These are phyloP conservation scores for Exophiala bonariae DNA, from an alignment of 2,329 filamentous ascomycete genomes.

Conservation along the genomic window DNA sequence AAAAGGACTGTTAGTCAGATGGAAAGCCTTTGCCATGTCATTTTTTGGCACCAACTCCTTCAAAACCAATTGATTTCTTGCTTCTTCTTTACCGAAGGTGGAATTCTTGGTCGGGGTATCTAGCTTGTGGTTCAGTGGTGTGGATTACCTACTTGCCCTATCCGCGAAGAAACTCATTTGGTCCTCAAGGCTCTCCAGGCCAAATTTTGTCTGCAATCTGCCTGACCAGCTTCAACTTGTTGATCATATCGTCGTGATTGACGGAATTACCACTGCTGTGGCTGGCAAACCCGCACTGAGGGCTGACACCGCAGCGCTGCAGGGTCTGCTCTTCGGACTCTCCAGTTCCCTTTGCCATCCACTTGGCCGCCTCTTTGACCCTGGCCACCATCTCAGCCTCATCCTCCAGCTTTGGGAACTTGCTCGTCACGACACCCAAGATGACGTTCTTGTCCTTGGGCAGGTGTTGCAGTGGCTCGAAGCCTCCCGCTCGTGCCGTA, in stretches of 20 bases:
- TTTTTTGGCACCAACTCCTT: no score
- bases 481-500: slow-evolving; percentile 59
- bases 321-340: slow-evolving; percentile 64
- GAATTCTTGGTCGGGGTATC: no score
- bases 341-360: slow-evolving; percentile 63
- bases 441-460: slow-evolving; percentile 60
- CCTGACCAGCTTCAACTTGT: slow-evolving; percentile 65
- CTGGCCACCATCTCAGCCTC: slow-evolving; percentile 58
- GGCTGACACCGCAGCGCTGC: slow-evolving; percentile 62
- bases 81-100: no score
- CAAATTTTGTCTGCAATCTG: slow-evolving; percentile 68
- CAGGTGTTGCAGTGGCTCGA: slow-evolving; percentile 59
- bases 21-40: no score
- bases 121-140: no score
- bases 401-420: slow-evolving; percentile 58
- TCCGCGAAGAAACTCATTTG: no score
- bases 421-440: slow-evolving; percentile 59
- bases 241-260: slow-evolving; percentile 64
- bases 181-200: slow-evolving; percentile 47
- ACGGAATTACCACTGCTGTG: slow-evolving; percentile 68
- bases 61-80: no score
- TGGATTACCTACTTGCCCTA: no score
- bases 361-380: slow-evolving; percentile 59
- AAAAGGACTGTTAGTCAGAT: no score
- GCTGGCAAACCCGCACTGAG: slow-evolving; percentile 68